Conservation (phyloP, 1,139 yeast species). For the Geotrichum phurueaensis region DNA sequence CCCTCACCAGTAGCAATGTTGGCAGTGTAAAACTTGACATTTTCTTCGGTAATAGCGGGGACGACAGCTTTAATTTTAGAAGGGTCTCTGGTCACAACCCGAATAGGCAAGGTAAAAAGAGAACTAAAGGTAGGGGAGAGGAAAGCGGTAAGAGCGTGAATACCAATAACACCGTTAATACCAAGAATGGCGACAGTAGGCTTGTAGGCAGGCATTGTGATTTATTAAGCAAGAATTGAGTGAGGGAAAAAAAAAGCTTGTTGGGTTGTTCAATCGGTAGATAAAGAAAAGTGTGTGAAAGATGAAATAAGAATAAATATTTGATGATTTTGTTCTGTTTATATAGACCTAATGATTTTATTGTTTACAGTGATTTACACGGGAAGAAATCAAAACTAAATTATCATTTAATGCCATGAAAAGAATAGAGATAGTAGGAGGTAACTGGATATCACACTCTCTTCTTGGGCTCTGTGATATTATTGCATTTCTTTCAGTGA, state of each 20-base stretch:
- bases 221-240: not conserved
- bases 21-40: conserved; percentile 21
- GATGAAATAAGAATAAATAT: too few species aligned
- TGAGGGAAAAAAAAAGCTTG: not conserved
- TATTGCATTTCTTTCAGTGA: too few species aligned
- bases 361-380: too few species aligned
- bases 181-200: conserved; percentile 48
- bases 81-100: conserved; percentile 45
- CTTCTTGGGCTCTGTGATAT: too few species aligned
- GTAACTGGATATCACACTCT: too few species aligned
- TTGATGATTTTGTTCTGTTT: not conserved
- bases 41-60: conserved; percentile 35
- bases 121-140: conserved; percentile 41
- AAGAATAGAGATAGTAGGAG: too few species aligned
- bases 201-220: conserved; percentile 1
- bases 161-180: conserved; percentile 48
- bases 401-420: too few species aligned
- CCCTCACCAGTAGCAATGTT: conserved; percentile 30
- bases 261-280: not conserved
- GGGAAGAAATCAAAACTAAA: too few species aligned
- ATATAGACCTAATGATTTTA: not conserved
- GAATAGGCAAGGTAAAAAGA: conserved; percentile 46
- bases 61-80: conserved; percentile 38
- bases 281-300: too few species aligned
- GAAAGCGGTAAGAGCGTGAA: conserved; percentile 44